Percentiles rank a stretch among this genome's conserved stretches.
phyloP scores from a whole-genome alignment of 768 basidiomycete genomes.

The Fomitopsis pulvina region DNA sequence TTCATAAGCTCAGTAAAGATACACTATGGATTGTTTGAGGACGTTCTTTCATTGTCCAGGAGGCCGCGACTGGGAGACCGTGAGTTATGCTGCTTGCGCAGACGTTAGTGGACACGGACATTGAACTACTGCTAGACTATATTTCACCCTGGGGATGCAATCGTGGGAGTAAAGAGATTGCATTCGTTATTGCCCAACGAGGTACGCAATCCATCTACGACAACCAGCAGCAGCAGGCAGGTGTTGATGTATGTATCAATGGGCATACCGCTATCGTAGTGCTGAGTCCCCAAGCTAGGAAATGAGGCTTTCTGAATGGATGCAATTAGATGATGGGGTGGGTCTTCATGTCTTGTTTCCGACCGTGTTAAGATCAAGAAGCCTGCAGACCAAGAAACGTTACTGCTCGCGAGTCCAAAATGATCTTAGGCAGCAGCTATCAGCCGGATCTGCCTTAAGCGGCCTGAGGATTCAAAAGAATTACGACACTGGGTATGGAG shows the following conservation, averaged over 20 bases:
- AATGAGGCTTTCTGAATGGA: constrained; percentile 28
- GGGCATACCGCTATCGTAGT: constrained; percentile 23
- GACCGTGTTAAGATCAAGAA: not conserved
- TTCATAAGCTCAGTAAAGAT: not conserved
- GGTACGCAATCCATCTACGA: not conserved
- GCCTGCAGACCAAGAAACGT: not conserved
- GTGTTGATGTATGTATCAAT: constrained; percentile 13
- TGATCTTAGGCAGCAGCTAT: not conserved
- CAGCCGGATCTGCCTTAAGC: not conserved
- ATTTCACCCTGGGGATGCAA: constrained; percentile 20
- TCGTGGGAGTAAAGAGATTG: constrained; percentile 13
- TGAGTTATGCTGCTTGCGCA: no score
- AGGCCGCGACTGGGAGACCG: constrained; percentile 2
- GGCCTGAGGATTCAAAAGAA: constrained; percentile 11
- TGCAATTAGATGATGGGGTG: constrained; percentile 25
- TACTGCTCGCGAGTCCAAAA: not conserved
- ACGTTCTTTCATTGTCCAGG: constrained; percentile 1
- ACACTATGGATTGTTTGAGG: not conserved
- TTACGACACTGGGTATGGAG: constrained; percentile 22
- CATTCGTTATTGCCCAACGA: constrained; percentile 19
- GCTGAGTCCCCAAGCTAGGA: constrained; percentile 14
- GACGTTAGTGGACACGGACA: no score
- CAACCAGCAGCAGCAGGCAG: no score
- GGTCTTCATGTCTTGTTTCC: not conserved
- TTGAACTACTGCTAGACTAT: constrained; percentile 12